These are phyloP conservation scores for Holtermannia corniformis DNA, from an alignment of 768 basidiomycete genomes.

Conservation along the genomic window DNA sequence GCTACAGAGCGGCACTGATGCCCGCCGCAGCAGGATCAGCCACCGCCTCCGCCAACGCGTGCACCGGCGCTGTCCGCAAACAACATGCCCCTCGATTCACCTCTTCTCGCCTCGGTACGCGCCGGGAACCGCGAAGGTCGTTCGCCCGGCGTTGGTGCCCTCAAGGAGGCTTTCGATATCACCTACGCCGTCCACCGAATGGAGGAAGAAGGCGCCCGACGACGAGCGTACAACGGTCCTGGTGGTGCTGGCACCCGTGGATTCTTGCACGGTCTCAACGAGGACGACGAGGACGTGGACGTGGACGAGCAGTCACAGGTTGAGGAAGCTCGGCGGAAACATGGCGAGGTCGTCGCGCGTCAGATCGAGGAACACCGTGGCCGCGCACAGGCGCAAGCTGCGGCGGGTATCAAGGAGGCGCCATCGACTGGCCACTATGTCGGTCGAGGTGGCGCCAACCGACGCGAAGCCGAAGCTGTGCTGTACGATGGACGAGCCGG, in stretches of 20 bases:
- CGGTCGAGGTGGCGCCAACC: conserved; percentile 45
- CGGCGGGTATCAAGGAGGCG: conserved; percentile 36
- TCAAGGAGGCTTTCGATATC: conserved; percentile 98
- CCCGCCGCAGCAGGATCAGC: neutral
- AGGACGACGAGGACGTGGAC: conserved; percentile 75
- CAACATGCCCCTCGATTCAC: conserved; percentile 68
- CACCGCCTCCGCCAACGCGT: neutral
- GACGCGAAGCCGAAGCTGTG: conserved; percentile 44
- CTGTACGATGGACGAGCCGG: conserved; percentile 61
- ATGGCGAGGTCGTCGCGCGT: conserved; percentile 43
- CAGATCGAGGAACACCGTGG: conserved; percentile 43
- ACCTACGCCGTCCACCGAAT: conserved; percentile 98
- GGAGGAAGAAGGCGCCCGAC: conserved; percentile 92
- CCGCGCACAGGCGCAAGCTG: conserved; percentile 38
- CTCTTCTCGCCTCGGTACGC: conserved; percentile 69
- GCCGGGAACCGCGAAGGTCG: conserved; percentile 65
- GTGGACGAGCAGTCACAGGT: conserved; percentile 49
- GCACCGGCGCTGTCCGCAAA: conserved; percentile 24
- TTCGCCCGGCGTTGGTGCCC: conserved; percentile 81
- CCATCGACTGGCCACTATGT: conserved; percentile 40
- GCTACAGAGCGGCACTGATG: neutral
- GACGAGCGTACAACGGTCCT: conserved; percentile 68
- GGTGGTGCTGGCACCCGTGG: conserved; percentile 69
- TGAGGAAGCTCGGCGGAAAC: conserved; percentile 47
- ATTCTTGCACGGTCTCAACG: conserved; percentile 77